Evolutionary conservation across 2,329 filamentous ascomycete species (phyloP).

Genomic region (Leptographium lundbergii): DNA sequence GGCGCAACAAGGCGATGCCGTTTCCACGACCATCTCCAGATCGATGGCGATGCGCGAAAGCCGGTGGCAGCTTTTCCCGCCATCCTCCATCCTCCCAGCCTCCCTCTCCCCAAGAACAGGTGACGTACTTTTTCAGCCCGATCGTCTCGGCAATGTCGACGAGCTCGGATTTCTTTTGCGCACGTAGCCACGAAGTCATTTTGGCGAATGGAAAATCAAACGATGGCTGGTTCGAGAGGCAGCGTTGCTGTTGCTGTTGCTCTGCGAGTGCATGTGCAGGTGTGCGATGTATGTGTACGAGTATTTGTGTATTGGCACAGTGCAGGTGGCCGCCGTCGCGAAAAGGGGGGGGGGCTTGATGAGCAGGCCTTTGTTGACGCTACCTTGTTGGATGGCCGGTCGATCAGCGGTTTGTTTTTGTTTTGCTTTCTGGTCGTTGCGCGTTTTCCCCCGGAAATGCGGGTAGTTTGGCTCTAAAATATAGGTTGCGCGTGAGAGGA

Average conservation of each 20-base stretch:
- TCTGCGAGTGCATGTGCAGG: too few species aligned
- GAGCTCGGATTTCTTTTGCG: constrained; percentile 73
- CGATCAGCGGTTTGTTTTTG: not conserved
- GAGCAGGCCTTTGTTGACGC: not conserved
- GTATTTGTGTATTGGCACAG: not conserved
- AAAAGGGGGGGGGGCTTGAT: not conserved
- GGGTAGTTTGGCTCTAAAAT: not conserved
- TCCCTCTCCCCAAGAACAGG: not conserved
- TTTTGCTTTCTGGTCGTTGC: not conserved
- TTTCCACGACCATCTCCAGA: too few species aligned
- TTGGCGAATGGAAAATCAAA: not conserved
- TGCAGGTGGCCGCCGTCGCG: not conserved
- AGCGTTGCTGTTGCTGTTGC: too few species aligned
- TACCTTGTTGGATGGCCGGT: not conserved
- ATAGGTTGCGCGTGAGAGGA: not conserved
- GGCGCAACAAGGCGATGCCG: too few species aligned
- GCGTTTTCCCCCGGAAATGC: not conserved
- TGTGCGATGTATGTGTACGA: too few species aligned
- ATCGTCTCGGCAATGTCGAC: constrained; percentile 58
- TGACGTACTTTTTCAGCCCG: constrained; percentile 55
- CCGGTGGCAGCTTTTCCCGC: too few species aligned
- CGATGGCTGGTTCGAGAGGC: not conserved
- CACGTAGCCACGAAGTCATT: constrained; percentile 53
- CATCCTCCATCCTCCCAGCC: too few species aligned
- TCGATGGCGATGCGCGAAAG: not conserved